These are phyloP conservation scores for Penstemon barbatus DNA, from an alignment of 257 asterid genomes.

Conservation along the genomic window DNA sequence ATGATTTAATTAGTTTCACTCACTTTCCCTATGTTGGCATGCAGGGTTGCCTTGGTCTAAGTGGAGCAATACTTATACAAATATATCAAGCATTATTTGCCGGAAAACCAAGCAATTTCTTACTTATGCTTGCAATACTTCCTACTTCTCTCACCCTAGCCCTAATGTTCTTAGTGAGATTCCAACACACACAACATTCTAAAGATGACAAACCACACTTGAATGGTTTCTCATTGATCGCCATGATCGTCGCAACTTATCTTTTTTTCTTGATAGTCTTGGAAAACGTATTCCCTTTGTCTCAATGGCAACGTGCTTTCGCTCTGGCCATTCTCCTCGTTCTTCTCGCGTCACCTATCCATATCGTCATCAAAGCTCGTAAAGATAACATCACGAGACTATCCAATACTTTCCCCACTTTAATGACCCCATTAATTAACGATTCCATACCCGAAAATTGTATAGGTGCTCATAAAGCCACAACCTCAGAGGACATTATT, in stretches of 20 bases:
- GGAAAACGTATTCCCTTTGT: conserved; percentile 44
- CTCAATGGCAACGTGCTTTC: conserved; percentile 45
- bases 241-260: conserved; percentile 62
- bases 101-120: conserved; percentile 68
- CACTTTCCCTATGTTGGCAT: not conserved
- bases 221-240: conserved; percentile 57
- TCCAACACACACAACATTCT: conserved; percentile 34
- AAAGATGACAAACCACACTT: conserved; percentile 50
- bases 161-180: conserved; percentile 74
- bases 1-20: too few species aligned
- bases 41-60: conserved; percentile 93
- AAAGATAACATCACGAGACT: conserved; percentile 16
- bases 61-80: conserved; percentile 90
- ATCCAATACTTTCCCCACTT: conserved; percentile 29
- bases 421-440: conserved; percentile 42
- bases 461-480: conserved; percentile 19
- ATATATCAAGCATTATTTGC: conserved; percentile 64
- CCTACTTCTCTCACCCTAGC: conserved; percentile 59
- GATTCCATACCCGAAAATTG: conserved; percentile 21
- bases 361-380: conserved; percentile 46
- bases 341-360: conserved; percentile 64
- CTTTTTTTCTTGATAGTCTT: conserved; percentile 61
- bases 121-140: conserved; percentile 68
- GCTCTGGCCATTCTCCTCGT: conserved; percentile 52
- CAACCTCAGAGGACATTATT: conserved; percentile 29